Evolutionary conservation across 139 green algal genomes (phyloP).

Genomic region (Ettlia oleoabundans): DNA sequence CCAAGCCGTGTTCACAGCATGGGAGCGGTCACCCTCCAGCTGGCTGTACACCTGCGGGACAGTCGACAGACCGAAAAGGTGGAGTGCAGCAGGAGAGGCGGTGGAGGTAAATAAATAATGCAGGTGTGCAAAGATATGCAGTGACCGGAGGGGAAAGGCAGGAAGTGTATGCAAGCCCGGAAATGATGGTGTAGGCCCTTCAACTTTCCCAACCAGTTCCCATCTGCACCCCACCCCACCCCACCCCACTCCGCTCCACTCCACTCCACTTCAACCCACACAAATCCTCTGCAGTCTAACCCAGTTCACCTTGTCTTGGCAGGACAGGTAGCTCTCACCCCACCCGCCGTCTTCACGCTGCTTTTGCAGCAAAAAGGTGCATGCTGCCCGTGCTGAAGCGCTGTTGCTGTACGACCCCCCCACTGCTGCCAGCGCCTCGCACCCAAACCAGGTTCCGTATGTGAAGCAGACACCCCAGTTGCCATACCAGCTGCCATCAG

Average conservation of each 20-base stretch:
- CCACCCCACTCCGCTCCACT: too few relatives aligned
- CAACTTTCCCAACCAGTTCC: too few relatives aligned
- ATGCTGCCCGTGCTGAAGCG: conserved; percentile 44
- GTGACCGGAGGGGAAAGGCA: too few relatives aligned
- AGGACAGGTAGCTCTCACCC: conserved; percentile 98
- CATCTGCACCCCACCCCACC: too few relatives aligned
- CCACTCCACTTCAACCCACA: too few relatives aligned
- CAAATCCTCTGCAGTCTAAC: neutral
- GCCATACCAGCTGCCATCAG: conserved; percentile 97
- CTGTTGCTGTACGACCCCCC: conserved; percentile 65
- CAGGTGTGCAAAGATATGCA: too few relatives aligned
- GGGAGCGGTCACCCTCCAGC: conserved; percentile 71
- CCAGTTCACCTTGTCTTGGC: conserved; percentile 90
- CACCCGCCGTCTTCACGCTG: conserved; percentile 94
- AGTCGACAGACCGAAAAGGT: neutral
- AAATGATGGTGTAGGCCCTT: too few relatives aligned
- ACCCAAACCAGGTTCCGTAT: conserved; percentile 97
- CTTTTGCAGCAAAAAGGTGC: conserved; percentile 87
- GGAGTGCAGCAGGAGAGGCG: too few relatives aligned
- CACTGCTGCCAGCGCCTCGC: conserved; percentile 74
- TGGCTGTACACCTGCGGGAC: conserved; percentile 84
- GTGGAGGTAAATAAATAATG: too few relatives aligned
- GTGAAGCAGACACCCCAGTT: conserved; percentile 99
- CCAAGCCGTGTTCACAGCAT: conserved; percentile 98
- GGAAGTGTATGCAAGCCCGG: too few relatives aligned